Evolutionary conservation across 2,329 filamentous ascomycete genomes (phyloP), one percentile per base, ranked within the genome.

Genomic region (Fusarium praegraminearum): DNA sequence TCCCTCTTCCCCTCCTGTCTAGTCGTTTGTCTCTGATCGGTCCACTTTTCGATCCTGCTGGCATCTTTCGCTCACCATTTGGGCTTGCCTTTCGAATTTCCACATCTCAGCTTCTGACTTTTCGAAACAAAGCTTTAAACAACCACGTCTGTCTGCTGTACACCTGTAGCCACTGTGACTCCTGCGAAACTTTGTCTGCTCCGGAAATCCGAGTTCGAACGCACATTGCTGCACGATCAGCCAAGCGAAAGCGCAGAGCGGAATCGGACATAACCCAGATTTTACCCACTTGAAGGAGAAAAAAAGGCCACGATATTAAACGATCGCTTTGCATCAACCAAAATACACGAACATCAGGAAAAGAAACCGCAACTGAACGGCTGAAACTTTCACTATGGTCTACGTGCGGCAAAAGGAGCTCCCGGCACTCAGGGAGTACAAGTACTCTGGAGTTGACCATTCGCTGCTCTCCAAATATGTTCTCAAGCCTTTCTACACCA

Each of bases 401-500:
- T 98, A 98, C 86, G 94, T 99, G 65, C 93, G 96, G 72, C 93
- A 97, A 82, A 90, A 94, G 77, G 90, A 93, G 82, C 90, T 99
- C 69, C 90, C 91, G 40, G 93, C 93, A 79, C 89, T 99, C 75
- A 93, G 92, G 81, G 88, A 94, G 81, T 99, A 99, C 89, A 96
- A 97, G 82, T 99, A 99, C 86, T 93, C 92, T 41, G 89, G 89
- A 60, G 92, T 98, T 76, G 96, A 99, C 82, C 92, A 92, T 80
- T 97, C 94, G 63, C 85, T 98, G 66, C 86, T 93, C 41, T 98
- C 94, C 70, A 93, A 91, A 80, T 98, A 98, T 83, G 88, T 99
- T 71, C 85, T 99, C 76, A 98, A 99, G 86, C 96, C 96, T 10
- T 99, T 98, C 83, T 99, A 98, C 85, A 97, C 90, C 77, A 91